Base-by-base conservation (phyloP, 306 rosid genomes). In the Ammopiptanthus mongolicus region DNA sequence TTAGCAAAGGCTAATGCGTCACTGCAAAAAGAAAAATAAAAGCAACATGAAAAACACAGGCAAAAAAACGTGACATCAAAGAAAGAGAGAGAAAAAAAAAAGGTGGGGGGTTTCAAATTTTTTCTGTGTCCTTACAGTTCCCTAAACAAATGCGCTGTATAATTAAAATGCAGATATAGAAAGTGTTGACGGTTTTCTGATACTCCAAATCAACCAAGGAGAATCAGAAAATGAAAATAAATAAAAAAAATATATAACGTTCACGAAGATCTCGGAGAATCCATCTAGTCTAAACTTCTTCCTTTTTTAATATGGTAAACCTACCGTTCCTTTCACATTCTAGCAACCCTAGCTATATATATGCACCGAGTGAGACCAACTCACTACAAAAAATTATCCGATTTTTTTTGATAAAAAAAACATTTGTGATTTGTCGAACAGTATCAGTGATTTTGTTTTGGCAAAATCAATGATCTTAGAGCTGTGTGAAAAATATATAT, bases 201-300 rank as follows among this genome's bases (percentile, higher is more conserved):
- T 59, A 34, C 36, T 42, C 77, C 59, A 76, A 81, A 83, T 69
- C 80, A 44, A 63, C 79, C 56, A 68, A 69, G 62, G 31, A 68
- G 39, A 64, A 55, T 36, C 66, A 79, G 28, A 79, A 62, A 6
- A 29, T 25, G 29, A 78, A 61, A 11, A 22, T 17, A 42, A 10
- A 15, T 22, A 14, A 64, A 41, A 64, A 41, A 64, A 3, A 58
- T 2, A 41, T 5, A 42, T 18, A 83, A 79, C 75, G 28, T 51
- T 81, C 62, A 69, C 84, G 80, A 86, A 83, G 86, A 88, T 88
- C 83, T 92, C 71, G 83, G 79, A 69, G 77, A 76, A 79, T 82
- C 69, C 80, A 84, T 67, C 33, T 25, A 25, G 31, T n/a, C n/a
- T n/a, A 59, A 28, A 77, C 41, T 76, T 62, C 15, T 46, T 68